These are phyloP conservation scores for Cyclocybe cylindracea DNA, from an alignment of 768 basidiomycete genomes.

Conservation along the genomic window DNA sequence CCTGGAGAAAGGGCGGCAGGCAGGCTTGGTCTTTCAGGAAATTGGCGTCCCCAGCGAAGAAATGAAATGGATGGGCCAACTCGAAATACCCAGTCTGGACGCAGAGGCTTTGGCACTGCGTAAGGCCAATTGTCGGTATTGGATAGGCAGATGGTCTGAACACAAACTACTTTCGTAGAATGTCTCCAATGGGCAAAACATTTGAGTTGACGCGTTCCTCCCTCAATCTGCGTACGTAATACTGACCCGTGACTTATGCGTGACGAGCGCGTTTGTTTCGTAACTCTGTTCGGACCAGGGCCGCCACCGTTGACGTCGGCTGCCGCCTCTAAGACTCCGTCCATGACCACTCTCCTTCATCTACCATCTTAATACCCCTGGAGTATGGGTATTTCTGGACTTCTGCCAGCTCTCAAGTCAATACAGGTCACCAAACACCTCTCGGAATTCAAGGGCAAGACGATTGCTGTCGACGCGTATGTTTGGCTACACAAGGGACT, in stretches of 20 bases:
- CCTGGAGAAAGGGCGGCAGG: conserved; percentile 35
- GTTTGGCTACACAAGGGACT: conserved; percentile 92
- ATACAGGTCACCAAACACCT: conserved; percentile 81
- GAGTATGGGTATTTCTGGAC: conserved; percentile 88
- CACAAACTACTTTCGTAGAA: not conserved
- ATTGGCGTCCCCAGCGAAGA: conserved; percentile 27
- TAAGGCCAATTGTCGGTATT: conserved; percentile 62
- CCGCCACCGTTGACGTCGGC: not conserved
- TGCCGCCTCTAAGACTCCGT: not conserved
- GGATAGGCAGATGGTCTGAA: conserved; percentile 57
- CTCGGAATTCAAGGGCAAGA: conserved; percentile 81
- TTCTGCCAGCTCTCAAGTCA: conserved; percentile 87
- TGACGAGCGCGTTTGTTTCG: conserved; percentile 12
- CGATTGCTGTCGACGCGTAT: conserved; percentile 92
- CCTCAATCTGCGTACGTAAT: not conserved
- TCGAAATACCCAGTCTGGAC: conserved; percentile 49
- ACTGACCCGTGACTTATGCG: not conserved
- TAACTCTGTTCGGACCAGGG: not conserved
- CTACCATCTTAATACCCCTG: conserved; percentile 1
- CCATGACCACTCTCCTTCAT: not conserved
- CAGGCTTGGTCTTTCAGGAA: conserved; percentile 53
- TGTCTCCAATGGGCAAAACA: too few species aligned
- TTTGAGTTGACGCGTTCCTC: not conserved
- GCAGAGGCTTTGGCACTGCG: conserved; percentile 45
- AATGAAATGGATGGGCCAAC: conserved; percentile 47